Evolutionary conservation across 371 early-diverging fungal species (phyloP), one percentile per base, ranked within the genome.

Genomic region (Furculomyces boomerangus): DNA sequence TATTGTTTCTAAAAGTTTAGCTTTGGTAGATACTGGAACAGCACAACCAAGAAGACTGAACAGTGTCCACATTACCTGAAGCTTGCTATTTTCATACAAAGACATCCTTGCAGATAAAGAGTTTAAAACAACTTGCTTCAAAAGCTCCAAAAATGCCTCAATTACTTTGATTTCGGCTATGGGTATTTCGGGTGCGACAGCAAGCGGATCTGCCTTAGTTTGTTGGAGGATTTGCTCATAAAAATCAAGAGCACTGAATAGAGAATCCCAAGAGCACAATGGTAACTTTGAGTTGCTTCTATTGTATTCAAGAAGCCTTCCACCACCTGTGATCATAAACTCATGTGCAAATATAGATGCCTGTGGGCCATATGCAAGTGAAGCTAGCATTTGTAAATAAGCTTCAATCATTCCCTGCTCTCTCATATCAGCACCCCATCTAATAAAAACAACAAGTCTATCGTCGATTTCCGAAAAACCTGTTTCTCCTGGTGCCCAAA

Each of bases 1-100:
- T 37, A 89, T 76, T 3, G 82, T 64, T 50, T 79, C 71, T 28
- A 87, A 62, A 22, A 90, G 58, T n/a, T 73, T 72, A 0, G 88
- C 90, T 62, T 90, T 89, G 28, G 85, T 70, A 32, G 79, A 75
- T 8, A 81, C 73, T 1, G 81, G 73, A 27, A 89, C 71, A 0
- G 73, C 60, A 54, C 79, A 73, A 16, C 73, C 78, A n/a, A 87
- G 69, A 52, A 90, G 77, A 40, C 61, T 62, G 58, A 90, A 87
- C 27, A 90, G 72, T 1, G 71, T 71, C 27, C 72, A 62, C 30
- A 86, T 61, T n/a, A 70, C 70, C 29, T 72, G 71, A 55, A 70
- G 72, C 57, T 79, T 71, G 50, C 72, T 67, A 57, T 73, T 74
- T 28, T 84, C 76, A 58, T 73, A 74, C 41, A 90, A 62, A 1